Conservation (phyloP, 176 grass and related monocot species). For the Lolium perenne region DNA sequence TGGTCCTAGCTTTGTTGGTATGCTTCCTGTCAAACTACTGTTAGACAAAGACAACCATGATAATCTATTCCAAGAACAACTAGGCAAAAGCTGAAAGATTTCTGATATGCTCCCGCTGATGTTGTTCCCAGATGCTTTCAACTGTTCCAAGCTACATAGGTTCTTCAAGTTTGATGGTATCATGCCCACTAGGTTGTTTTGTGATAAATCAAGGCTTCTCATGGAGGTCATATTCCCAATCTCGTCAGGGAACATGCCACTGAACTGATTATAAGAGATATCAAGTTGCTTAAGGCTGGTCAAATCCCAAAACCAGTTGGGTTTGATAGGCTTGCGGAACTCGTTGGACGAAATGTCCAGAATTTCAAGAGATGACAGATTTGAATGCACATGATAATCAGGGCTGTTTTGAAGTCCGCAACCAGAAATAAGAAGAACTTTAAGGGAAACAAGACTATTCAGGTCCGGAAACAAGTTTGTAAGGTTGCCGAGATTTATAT, state of each 20-base stretch:
- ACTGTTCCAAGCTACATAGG: neutral
- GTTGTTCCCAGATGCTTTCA: neutral
- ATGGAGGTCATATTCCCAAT: conserved; percentile 28
- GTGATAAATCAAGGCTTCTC: neutral
- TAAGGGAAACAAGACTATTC: neutral
- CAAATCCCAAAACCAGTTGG: conserved; percentile 19
- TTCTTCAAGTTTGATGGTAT: neutral
- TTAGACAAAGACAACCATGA: neutral
- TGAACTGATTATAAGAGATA: neutral
- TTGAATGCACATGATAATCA: neutral
- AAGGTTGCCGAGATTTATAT: neutral
- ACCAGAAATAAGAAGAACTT: neutral
- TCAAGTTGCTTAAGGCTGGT: neutral
- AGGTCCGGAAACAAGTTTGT: neutral
- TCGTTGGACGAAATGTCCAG: neutral
- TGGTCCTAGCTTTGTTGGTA: neutral
- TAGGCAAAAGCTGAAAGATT: neutral
- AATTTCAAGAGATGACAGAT: neutral
- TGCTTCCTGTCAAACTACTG: conserved; percentile 10
- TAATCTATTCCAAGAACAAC: neutral
- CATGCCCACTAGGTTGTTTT: neutral
- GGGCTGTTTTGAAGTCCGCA: neutral
- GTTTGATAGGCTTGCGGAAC: neutral
- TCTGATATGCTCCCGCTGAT: neutral
- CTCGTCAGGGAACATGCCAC: neutral